phyloP scores from a whole-genome alignment of 2,329 filamentous ascomycete genomes.

The Aspergillus sp. region DNA sequence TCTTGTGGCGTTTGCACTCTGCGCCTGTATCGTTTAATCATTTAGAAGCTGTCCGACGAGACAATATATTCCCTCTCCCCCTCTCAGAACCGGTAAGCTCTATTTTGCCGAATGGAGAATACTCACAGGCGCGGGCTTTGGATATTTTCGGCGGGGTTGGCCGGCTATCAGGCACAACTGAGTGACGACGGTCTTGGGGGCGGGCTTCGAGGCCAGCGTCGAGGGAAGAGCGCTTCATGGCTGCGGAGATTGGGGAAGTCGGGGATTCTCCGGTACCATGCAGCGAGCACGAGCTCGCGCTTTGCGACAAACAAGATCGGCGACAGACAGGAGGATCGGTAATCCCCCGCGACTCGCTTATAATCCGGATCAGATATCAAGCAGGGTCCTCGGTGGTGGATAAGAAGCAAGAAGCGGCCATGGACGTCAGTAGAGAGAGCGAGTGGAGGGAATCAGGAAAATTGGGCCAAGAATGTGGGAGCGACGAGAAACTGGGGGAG shows the following conservation, averaged over 20 bases:
- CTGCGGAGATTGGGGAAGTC: slow-evolving; percentile 14
- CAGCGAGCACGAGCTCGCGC: slow-evolving; percentile 15
- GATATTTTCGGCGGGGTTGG: slow-evolving; percentile 36
- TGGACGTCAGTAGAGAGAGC: background rate
- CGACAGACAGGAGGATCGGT: slow-evolving; percentile 3
- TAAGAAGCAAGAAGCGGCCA: background rate
- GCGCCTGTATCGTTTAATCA: slow-evolving; percentile 32
- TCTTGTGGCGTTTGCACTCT: slow-evolving; percentile 56
- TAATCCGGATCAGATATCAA: background rate
- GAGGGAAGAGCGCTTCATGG: slow-evolving; percentile 38
- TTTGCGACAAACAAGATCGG: slow-evolving; percentile 10
- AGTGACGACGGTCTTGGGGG: slow-evolving; percentile 25
- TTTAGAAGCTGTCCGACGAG: slow-evolving; percentile 6
- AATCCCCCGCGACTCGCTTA: background rate
- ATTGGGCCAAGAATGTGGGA: background rate
- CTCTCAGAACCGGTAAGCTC: background rate
- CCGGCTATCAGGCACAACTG: slow-evolving; percentile 20
- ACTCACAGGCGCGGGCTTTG: slow-evolving; percentile 44
- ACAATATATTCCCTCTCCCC: no score
- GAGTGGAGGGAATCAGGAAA: background rate
- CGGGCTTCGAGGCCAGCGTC: slow-evolving; percentile 35
- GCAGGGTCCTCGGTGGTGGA: background rate
- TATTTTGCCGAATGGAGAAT: background rate
- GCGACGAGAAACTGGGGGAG: background rate
- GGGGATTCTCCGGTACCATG: slow-evolving; percentile 28